A percentile compares a stretch with the other conserved stretches of the same genome.
These are phyloP conservation scores for Yamadazyma sp. DNA, from an alignment of 805 yeast genomes.

Conservation along the genomic window DNA sequence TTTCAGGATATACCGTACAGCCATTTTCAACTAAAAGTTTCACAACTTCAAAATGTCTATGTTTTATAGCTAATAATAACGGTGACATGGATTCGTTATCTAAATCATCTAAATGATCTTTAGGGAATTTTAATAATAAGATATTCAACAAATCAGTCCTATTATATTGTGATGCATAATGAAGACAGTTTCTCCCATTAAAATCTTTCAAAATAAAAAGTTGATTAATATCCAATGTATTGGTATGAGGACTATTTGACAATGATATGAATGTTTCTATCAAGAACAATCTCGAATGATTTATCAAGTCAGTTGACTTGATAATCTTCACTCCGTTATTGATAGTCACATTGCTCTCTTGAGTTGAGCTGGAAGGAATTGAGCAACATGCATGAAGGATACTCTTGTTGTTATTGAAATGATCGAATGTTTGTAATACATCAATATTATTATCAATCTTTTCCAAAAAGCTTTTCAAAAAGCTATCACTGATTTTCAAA, in stretches of 20 bases:
- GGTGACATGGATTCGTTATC: constrained; percentile 84
- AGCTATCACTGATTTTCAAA: constrained; percentile 61
- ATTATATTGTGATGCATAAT: constrained; percentile 71
- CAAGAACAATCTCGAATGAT: constrained; percentile 37
- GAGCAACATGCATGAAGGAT: constrained; percentile 69
- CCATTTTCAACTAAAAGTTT: constrained; percentile 31
- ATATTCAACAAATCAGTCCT: constrained; percentile 41
- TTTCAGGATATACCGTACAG: constrained; percentile 39
- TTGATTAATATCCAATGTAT: constrained; percentile 16
- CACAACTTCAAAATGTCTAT: constrained; percentile 50
- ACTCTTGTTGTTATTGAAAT: constrained; percentile 52
- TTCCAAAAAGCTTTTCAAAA: constrained; percentile 49
- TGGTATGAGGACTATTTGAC: constrained; percentile 10
- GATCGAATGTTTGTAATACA: constrained; percentile 63
- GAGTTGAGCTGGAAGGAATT: constrained; percentile 32
- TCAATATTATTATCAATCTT: constrained; percentile 49
- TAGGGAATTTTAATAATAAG: constrained; percentile 38
- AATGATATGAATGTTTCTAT: constrained; percentile 30
- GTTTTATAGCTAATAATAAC: constrained; percentile 70
- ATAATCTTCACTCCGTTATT: constrained; percentile 40
- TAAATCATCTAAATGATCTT: constrained; percentile 42
- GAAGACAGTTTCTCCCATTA: constrained; percentile 79
- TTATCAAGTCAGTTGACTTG: constrained; percentile 34
- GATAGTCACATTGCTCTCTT: constrained; percentile 35
- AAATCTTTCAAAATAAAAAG: constrained; percentile 48